phyloP scores from a whole-genome alignment of 2,329 filamentous ascomycete genomes.

The Aspergillus phoenicis region DNA sequence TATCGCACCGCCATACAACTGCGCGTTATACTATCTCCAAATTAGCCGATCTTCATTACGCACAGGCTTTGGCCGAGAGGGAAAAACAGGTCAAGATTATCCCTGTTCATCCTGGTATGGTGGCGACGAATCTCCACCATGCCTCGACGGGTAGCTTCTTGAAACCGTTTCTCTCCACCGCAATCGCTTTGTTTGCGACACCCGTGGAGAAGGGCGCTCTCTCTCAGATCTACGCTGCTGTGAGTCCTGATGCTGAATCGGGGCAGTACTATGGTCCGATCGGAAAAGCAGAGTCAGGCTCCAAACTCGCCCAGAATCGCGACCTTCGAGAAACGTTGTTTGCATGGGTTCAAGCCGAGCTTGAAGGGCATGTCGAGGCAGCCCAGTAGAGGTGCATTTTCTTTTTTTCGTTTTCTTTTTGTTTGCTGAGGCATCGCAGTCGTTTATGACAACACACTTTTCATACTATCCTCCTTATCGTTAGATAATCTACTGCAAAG shows the following conservation, averaged over 20 bases:
- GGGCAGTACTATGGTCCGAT: conserved; percentile 12
- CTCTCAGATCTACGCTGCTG: conserved; percentile 14
- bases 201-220: conserved; percentile 8
- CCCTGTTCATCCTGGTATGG: conserved; percentile 14
- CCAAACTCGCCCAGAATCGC: conserved; percentile 7
- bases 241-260: conserved; percentile 2
- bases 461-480: too few relatives aligned
- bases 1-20: conserved; percentile 10
- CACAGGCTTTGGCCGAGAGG: conserved; percentile 15
- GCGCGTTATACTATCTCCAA: conserved; percentile 23
- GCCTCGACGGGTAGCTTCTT: conserved; percentile 5
- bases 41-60: conserved; percentile 23
- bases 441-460: too few relatives aligned
- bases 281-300: conserved; percentile 4
- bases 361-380: conserved; percentile 5
- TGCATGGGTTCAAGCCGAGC: conserved; percentile 3
- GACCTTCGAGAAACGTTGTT: conserved; percentile 6
- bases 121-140: conserved; percentile 15
- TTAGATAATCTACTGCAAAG: too few relatives aligned
- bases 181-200: not conserved
- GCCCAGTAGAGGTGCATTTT: not conserved
- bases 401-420: too few relatives aligned
- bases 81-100: conserved; percentile 9
- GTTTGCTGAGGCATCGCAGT: too few relatives aligned
- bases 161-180: conserved; percentile 8